Evolutionary conservation across 108 stramenopile species (phyloP), one percentile per base, ranked within the genome.

Genomic region (Pseudonitzschia multiseries): DNA sequence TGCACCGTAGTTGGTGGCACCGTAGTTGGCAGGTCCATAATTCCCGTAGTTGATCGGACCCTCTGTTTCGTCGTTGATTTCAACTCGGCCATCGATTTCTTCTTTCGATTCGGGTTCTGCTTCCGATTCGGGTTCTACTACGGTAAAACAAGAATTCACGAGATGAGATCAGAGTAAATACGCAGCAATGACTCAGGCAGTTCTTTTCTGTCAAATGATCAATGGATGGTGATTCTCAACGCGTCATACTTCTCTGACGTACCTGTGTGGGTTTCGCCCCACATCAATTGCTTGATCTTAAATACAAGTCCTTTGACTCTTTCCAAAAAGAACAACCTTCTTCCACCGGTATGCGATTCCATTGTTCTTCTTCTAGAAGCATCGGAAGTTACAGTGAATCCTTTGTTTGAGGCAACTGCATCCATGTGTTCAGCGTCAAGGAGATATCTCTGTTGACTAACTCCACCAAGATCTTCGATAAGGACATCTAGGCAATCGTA

Each of bases 401-500:
- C 32, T 13, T 62, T 21, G 15, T 62, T 62, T 13, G 40, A 0
- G 0, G 61, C 36, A 62, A 33, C 61, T 40, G 10, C 33, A 18
- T 33, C 32, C 61, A 62, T 62, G 61, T 62, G 28, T 20, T 40
- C 41, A n/a, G 0, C n/a, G 40, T 33, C 61, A 62, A 62, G 29
- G 8, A 52, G 24, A 53, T 73, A 73, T 42, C 72, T 21, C 33
- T 73, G 62, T 26, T 73, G 59, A 54, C 72, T 73, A 14, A 53
- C 50, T 52, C 72, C 72, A n/a, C 72, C 72, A 28, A 73, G 52
- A 14, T 61, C 41, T 52, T 73, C 72, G 48, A 73, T 73, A 3
- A 73, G 44, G 18, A 52, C 48, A 52, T 73, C 72, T 12, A 73
- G 32, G 48, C 72, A 73, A 56, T 41, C 72, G 51, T 73, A 73